Evolutionary conservation across 495 filamentous ascomycete species (phyloP), one percentile per base, ranked within the genome.

Genomic region (Aspergillus incahuasiensis): DNA sequence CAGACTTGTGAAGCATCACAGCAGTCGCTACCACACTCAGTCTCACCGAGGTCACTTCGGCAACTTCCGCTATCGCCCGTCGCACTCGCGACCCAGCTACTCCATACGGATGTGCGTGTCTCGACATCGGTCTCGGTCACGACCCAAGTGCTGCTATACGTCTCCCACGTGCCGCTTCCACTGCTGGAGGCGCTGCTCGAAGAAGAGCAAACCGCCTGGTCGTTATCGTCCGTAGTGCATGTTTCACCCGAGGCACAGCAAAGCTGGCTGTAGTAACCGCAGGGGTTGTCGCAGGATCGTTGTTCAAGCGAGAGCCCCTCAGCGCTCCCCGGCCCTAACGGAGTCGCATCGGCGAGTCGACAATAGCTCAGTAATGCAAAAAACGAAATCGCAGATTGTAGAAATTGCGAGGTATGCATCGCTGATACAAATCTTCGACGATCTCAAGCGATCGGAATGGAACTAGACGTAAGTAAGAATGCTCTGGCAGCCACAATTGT

Each of bases 1-100:
- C 91, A 96, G 59, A 84, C 84, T 67, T 91, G 86, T 50, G 80
- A 82, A 50, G 74, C 78, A 13, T 82, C 79, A 67, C 91, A 96
- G 73, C 91, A 95, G 53, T 82, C 84, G 25, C 58, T 70, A 9
- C 89, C 91, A 65, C 91, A 96, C 1, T 78, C 76, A 3, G 74
- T 78, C 67, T 91, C 79, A 48, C 82, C 84, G 4, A 84, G 63
- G 1, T 78, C 76, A 8, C 74, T 72, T 18, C 79, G 68, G 71
- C 90, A 94, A 35, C 73, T 48, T 5, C 32, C 32, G 20, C 47
- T 76, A 7, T 47, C 53, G 28, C 32, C 52, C n/a, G 55, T 57
- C 21, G 59, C 25, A 1, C 69, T 65, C 18, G 74, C 72, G 1
- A 77, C 40, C 30, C 74, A 67, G 20, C 79, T 86, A 67, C 79